These are phyloP conservation scores for Aureobasidium sp. DNA, from an alignment of 2,329 filamentous ascomycete species.

Conservation along the genomic window DNA sequence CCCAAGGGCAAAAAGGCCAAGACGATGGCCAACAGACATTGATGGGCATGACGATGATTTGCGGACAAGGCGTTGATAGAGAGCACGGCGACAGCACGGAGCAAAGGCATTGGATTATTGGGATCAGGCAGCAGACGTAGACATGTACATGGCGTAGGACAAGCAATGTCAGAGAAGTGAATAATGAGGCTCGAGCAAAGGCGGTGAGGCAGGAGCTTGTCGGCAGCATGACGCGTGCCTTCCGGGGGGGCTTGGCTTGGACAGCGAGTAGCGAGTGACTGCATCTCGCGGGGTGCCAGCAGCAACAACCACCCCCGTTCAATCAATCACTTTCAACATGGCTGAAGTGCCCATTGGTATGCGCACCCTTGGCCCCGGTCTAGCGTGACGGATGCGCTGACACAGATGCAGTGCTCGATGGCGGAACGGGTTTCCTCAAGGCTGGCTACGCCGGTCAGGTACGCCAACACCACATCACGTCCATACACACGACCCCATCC, in stretches of 20 bases:
- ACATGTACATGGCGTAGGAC: not conserved
- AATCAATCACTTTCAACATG: conserved; percentile 30
- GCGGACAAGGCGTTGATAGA: not conserved
- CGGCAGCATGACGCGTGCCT: conserved; percentile 13
- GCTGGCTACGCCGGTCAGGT: conserved; percentile 94
- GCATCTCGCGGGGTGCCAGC: conserved; percentile 3
- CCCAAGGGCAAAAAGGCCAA: conserved; percentile 12
- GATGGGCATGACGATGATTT: conserved; percentile 4
- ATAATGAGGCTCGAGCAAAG: not conserved
- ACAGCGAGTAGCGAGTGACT: not conserved
- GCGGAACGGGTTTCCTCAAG: conserved; percentile 99
- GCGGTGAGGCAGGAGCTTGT: not conserved
- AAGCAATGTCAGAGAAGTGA: too few relatives aligned
- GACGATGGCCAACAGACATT: conserved; percentile 10
- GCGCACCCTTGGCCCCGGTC: conserved; percentile 11
- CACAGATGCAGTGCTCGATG: conserved; percentile 75
- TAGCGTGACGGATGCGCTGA: conserved; percentile 21
- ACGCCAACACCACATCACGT: conserved; percentile 24
- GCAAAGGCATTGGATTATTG: not conserved
- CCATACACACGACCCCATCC: not conserved
- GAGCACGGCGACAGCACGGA: not conserved
- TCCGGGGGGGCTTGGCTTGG: conserved; percentile 12
- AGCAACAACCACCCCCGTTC: not conserved
- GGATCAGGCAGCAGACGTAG: not conserved
- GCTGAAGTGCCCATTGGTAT: conserved; percentile 46